Evolutionary conservation across 2,329 filamentous ascomycete genomes (phyloP), one percentile per base, ranked within the genome.

Genomic region (Pseudocercospora cruenta): DNA sequence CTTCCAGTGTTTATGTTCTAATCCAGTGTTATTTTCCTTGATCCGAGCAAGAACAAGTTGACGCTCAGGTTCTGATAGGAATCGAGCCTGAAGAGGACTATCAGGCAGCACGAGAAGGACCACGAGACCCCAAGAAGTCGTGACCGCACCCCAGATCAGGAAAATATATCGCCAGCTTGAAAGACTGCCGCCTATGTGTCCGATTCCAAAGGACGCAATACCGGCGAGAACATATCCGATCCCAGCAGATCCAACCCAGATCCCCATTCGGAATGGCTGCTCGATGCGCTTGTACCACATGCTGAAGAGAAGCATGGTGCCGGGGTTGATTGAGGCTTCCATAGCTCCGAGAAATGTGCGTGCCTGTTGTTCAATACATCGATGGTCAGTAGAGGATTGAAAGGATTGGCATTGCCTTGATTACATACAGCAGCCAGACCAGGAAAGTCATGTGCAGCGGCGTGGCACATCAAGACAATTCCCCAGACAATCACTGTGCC

Each of bases 141-240:
- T 76, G 2, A 81, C 77, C 3, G 78, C 21, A 57, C 49, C 24
- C 28, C 33, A 24, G 31, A 45, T 16, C 60, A 39, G 39, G 72
- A 91, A 91, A 62, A 90, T 87, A 68, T 88, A 90, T 71, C 86
- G 86, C 72, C 88, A 91, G 0, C 84, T 85, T 0, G 83, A 80
- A 19, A 90, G 80, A 1, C 81, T 78, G 12, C 85, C 86, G 36
- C 81, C 79, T 67, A 87, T 87, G 67, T 88, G 81, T 0, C 87
- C 87, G 47, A 90, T 88, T 0, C 83, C 87, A 63, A 86, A 89
- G 0, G 84, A 84, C 0, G 86, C 75, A 2, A 86, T 71, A 0
- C 86, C 86, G 10, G 77, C 71, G 28, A 73, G 64, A 49, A 80
- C 74, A 12, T 80, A 82, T 43, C 85, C 85, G 0, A 83, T 57